Conservation (phyloP, 441 rosid genomes). For the Jatropha podagrica region DNA sequence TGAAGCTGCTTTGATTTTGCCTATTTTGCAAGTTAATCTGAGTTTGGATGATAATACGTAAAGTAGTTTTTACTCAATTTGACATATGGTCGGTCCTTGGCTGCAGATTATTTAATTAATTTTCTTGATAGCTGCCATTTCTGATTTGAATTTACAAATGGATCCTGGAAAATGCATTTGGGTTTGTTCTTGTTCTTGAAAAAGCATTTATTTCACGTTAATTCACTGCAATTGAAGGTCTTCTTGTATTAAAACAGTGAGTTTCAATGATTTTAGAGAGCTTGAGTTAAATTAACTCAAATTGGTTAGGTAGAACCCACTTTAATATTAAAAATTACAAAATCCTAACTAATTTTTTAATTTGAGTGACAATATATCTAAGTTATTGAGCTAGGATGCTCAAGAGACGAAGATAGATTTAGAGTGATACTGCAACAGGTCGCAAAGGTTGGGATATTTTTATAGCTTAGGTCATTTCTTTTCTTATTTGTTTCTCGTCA, state of each 20-base stretch:
- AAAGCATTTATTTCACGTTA: background rate
- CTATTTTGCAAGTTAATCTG: slow-evolving; percentile 65
- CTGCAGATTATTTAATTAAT: background rate
- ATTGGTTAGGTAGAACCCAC: too few species aligned
- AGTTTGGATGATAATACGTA: slow-evolving; percentile 35
- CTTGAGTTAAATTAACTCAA: too few species aligned
- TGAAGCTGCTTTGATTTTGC: slow-evolving; percentile 74
- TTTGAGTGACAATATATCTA: too few species aligned
- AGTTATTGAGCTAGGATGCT: too few species aligned
- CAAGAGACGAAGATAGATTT: too few species aligned
- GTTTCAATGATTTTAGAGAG: too few species aligned
- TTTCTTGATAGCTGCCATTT: background rate
- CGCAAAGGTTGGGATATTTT: too few species aligned
- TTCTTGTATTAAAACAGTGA: too few species aligned
- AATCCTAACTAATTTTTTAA: too few species aligned
- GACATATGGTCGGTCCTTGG: background rate
- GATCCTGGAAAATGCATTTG: background rate
- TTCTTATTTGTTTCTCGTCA: background rate
- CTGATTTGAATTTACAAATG: background rate
- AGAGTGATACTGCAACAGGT: too few species aligned
- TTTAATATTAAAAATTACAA: too few species aligned
- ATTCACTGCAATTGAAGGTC: background rate
- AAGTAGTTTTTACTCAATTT: background rate
- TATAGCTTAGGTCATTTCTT: background rate
- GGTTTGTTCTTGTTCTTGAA: slow-evolving; percentile 2